Percentiles rank a stretch among this genome's conserved stretches.
phyloP scores from a whole-genome alignment of 768 basidiomycete species.

The Nidularia pulvinata region DNA sequence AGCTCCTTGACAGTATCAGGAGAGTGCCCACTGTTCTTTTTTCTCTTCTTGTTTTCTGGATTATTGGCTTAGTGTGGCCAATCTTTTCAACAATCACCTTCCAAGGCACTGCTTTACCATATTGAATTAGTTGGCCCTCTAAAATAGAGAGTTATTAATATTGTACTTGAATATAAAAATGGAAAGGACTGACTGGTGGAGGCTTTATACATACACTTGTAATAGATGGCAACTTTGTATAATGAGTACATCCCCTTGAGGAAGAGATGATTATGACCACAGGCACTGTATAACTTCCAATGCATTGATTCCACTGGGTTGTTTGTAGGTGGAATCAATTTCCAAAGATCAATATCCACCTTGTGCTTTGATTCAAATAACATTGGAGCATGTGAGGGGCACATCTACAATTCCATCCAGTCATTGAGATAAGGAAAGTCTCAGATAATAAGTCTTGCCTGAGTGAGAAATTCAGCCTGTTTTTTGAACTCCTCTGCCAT shows the following conservation, averaged over 20 bases:
- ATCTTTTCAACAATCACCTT: constrained; percentile 11
- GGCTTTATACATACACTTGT: constrained; percentile 8
- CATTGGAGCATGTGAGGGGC: constrained; percentile 20
- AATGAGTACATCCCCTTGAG: constrained; percentile 15
- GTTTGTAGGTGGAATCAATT: constrained; percentile 1
- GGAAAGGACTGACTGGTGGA: too few relatives aligned
- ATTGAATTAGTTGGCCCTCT: constrained; percentile 6
- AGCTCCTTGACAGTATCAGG: constrained; percentile 1
- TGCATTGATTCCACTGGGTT: constrained; percentile 7
- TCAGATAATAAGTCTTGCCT: constrained; percentile 5
- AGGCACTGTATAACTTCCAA: constrained; percentile 5
- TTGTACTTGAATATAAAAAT: too few relatives aligned
- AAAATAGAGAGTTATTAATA: constrained; percentile 15
- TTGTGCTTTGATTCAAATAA: constrained; percentile 12
- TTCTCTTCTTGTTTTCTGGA: constrained; percentile 2
- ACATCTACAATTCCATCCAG: constrained; percentile 33
- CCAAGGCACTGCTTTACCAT: too few relatives aligned
- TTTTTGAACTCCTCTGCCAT: constrained; percentile 10
- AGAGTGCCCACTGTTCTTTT: constrained; percentile 18
- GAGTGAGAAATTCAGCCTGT: constrained; percentile 8
- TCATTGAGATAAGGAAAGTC: constrained; percentile 14
- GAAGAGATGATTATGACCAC: constrained; percentile 6
- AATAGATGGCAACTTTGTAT: constrained; percentile 13
- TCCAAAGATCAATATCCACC: constrained; percentile 9
- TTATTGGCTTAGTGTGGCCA: constrained; percentile 4